Conservation (phyloP, 1,139 yeast genomes). For the Saccharomyces hybrid region DNA sequence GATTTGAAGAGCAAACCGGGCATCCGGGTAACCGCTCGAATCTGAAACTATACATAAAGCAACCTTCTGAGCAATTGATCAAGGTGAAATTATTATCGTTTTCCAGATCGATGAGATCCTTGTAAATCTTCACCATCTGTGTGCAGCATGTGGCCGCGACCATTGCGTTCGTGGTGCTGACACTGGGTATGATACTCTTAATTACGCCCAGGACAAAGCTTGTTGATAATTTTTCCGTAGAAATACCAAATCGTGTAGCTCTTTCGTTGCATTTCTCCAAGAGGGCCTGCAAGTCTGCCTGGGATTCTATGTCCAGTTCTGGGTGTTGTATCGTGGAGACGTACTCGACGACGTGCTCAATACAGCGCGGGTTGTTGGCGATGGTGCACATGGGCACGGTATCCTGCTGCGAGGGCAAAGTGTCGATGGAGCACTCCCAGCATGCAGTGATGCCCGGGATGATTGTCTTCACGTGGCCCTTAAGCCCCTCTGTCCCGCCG, state of each 20-base stretch:
- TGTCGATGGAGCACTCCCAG: constrained; percentile 83
- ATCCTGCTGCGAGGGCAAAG: constrained; percentile 55
- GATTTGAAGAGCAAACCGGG: constrained; percentile 47
- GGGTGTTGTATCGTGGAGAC: constrained; percentile 78
- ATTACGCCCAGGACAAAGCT: constrained; percentile 77
- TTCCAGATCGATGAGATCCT: constrained; percentile 43
- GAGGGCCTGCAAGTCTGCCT: constrained; percentile 63
- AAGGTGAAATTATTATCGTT: constrained; percentile 58
- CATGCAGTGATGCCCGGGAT: constrained; percentile 82
- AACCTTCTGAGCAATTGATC: constrained; percentile 75
- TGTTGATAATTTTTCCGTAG: constrained; percentile 54
- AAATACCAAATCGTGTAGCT: constrained; percentile 59
- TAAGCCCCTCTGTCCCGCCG: constrained; percentile 94
- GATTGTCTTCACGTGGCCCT: constrained; percentile 86
- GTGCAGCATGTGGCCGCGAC: constrained; percentile 88
- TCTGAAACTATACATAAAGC: constrained; percentile 64
- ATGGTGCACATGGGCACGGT: constrained; percentile 78
- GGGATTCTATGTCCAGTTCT: constrained; percentile 61
- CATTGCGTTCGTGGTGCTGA: constrained; percentile 89
- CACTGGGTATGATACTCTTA: constrained; percentile 88
- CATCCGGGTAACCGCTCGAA: constrained; percentile 57
- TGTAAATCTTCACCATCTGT: constrained; percentile 65
- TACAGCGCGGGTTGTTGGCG: constrained; percentile 86
- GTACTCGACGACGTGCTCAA: constrained; percentile 95
- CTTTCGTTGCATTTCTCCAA: constrained; percentile 48